phyloP scores from a whole-genome alignment of 371 early-diverging fungal species.

The Dichotomocladium elegans region DNA sequence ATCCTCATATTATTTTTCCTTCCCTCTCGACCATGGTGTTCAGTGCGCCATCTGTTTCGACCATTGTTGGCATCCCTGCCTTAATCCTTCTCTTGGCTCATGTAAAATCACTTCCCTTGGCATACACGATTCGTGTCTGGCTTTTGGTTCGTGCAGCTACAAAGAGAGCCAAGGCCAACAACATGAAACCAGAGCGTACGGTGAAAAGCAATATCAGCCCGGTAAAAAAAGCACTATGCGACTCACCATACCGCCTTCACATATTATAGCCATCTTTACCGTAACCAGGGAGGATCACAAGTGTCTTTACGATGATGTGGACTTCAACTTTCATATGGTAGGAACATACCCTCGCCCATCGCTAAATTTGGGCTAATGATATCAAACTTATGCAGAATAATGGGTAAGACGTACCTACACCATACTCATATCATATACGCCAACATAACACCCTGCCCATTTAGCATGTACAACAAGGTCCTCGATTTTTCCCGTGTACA shows the following conservation, averaged over 20 bases:
- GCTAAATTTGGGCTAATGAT: not conserved
- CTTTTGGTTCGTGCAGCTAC: slow-evolving; percentile 19
- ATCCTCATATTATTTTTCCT: too few relatives aligned
- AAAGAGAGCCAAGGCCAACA: slow-evolving; percentile 18
- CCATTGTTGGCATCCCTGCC: slow-evolving; percentile 4
- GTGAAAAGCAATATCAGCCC: too few relatives aligned
- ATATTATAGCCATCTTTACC: not conserved
- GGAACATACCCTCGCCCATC: not conserved
- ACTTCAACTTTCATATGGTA: slow-evolving; percentile 44
- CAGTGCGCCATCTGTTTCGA: not conserved
- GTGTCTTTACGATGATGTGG: slow-evolving; percentile 35
- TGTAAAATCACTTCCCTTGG: slow-evolving; percentile 30
- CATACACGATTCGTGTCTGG: slow-evolving; percentile 36
- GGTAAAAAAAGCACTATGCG: not conserved
- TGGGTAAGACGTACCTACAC: slow-evolving; percentile 9
- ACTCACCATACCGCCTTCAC: not conserved
- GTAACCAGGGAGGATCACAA: slow-evolving; percentile 25
- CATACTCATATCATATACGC: not conserved
- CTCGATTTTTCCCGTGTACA: slow-evolving; percentile 51
- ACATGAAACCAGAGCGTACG: slow-evolving; percentile 27
- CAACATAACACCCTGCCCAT: not conserved
- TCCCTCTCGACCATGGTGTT: not conserved
- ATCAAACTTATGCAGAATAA: slow-evolving; percentile 21
- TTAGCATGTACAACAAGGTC: slow-evolving; percentile 48
- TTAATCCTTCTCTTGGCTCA: slow-evolving; percentile 17